Conservation (phyloP, 2,329 filamentous ascomycete genomes). For the Pseudogymnoascus sp. region DNA sequence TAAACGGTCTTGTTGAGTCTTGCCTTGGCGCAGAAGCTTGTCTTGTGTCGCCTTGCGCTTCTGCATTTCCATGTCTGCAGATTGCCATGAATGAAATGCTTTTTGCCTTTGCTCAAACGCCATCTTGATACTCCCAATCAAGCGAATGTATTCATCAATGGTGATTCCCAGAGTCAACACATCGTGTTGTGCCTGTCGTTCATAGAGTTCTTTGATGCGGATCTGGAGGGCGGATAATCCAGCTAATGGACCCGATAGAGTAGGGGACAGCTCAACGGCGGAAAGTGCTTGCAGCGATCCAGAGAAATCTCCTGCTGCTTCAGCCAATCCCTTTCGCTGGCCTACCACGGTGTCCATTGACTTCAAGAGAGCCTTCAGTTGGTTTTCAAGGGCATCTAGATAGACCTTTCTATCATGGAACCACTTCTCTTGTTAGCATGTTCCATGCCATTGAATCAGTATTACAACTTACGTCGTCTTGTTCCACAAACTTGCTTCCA, state of each 20-base stretch:
- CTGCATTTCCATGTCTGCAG: conserved; percentile 79
- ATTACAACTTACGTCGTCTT: conserved; percentile 68
- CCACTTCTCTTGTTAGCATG: conserved; percentile 53
- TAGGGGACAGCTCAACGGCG: conserved; percentile 83
- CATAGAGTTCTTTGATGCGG: conserved; percentile 89
- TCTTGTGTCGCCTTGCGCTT: conserved; percentile 88
- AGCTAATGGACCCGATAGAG: conserved; percentile 81
- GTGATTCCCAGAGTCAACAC: conserved; percentile 94
- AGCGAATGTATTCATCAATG: conserved; percentile 93
- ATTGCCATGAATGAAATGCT: conserved; percentile 89
- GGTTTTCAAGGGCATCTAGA: conserved; percentile 85
- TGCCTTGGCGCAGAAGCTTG: conserved; percentile 88
- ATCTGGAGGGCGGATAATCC: conserved; percentile 89
- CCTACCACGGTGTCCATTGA: conserved; percentile 87
- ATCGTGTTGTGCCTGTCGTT: conserved; percentile 94
- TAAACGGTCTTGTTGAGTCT: conserved; percentile 90
- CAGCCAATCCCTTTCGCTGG: conserved; percentile 87
- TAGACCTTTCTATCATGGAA: conserved; percentile 96
- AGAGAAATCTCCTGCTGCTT: conserved; percentile 89
- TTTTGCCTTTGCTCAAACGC: conserved; percentile 91
- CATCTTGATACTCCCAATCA: conserved; percentile 92
- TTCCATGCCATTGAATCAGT: not conserved
- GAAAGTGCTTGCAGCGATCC: conserved; percentile 87
- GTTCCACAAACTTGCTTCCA: conserved; percentile 86
- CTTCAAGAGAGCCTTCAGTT: conserved; percentile 84